phyloP scores from a whole-genome alignment of 2,329 filamentous ascomycete genomes.

The Lachnellula hyalina region DNA sequence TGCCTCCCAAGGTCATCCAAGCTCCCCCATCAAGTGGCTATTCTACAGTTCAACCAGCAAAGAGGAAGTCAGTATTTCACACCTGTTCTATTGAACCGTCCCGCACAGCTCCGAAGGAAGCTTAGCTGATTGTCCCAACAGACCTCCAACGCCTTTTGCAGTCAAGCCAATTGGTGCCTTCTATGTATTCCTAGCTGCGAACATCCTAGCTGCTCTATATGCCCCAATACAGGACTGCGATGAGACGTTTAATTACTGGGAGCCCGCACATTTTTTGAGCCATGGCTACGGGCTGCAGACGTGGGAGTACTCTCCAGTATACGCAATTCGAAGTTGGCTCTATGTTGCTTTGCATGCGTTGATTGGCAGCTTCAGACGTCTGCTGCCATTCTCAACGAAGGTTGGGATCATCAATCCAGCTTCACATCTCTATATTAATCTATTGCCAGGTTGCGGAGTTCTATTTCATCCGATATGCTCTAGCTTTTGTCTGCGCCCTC shows the following conservation, averaged over 20 bases:
- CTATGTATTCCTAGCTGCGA: constrained; percentile 71
- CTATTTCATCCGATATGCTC: constrained; percentile 72
- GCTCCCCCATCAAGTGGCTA: constrained; percentile 2
- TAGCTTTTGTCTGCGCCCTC: constrained; percentile 72
- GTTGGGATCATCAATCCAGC: constrained; percentile 28
- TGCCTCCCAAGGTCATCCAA: constrained; percentile 35
- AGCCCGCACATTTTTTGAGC: constrained; percentile 88
- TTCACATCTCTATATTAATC: constrained; percentile 5
- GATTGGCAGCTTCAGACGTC: constrained; percentile 59
- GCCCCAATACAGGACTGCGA: constrained; percentile 97
- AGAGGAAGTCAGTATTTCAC: constrained; percentile 22
- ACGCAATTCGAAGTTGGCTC: constrained; percentile 91
- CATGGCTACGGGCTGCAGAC: constrained; percentile 94
- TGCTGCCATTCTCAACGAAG: constrained; percentile 59
- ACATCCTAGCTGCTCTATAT: constrained; percentile 70
- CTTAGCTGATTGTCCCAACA: constrained; percentile 17
- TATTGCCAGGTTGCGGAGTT: constrained; percentile 61
- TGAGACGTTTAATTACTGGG: constrained; percentile 99
- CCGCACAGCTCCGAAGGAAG: no score
- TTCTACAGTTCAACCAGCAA: constrained; percentile 11
- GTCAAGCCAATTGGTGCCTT: constrained; percentile 73
- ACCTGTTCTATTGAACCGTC: not conserved
- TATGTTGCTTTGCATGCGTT: constrained; percentile 78
- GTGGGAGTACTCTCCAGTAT: constrained; percentile 97
- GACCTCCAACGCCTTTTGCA: constrained; percentile 49